A percentile compares a stretch with the other conserved stretches of the same genome.
phyloP scores from a whole-genome alignment of 2,329 filamentous ascomycete species.

The Exophiala aquamarina region DNA sequence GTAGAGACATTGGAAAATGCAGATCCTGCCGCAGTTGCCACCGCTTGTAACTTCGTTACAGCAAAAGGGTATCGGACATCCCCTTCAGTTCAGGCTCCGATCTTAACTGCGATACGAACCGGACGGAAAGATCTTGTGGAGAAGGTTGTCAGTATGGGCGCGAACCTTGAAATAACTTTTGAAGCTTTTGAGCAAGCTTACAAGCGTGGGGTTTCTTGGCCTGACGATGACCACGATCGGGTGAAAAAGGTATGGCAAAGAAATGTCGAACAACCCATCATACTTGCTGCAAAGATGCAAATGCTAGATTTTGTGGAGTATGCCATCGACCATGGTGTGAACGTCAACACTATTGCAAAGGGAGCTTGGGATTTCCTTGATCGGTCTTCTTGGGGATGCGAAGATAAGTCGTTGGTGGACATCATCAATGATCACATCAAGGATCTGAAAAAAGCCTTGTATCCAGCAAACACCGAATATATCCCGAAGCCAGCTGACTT shows the following conservation, averaged over 20 bases:
- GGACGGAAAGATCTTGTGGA: constrained; percentile 55
- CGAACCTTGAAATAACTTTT: constrained; percentile 60
- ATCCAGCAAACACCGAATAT: constrained; percentile 1
- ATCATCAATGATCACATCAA: constrained; percentile 55
- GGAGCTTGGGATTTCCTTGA: constrained; percentile 30
- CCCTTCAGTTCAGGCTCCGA: constrained; percentile 45
- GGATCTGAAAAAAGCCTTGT: constrained; percentile 49
- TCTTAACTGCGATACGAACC: constrained; percentile 60
- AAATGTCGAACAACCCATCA: constrained; percentile 63
- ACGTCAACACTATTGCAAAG: constrained; percentile 61
- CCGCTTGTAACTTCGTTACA: constrained; percentile 66
- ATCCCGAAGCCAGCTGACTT: constrained; percentile 17
- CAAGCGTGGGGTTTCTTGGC: constrained; percentile 42
- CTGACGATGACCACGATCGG: constrained; percentile 36
- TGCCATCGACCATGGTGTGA: constrained; percentile 63
- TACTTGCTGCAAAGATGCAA: constrained; percentile 57
- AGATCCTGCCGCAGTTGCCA: constrained; percentile 55
- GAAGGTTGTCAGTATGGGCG: constrained; percentile 65
- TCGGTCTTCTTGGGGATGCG: constrained; percentile 19
- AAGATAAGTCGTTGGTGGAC: constrained; percentile 56
- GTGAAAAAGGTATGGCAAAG: constrained; percentile 52
- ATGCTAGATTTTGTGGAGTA: constrained; percentile 52
- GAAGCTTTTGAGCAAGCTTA: constrained; percentile 63
- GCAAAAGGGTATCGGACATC: constrained; percentile 39
- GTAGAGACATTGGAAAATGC: constrained; percentile 55